Conservation (phyloP, 495 filamentous ascomycete species). For the Talaromyces adpressus region DNA sequence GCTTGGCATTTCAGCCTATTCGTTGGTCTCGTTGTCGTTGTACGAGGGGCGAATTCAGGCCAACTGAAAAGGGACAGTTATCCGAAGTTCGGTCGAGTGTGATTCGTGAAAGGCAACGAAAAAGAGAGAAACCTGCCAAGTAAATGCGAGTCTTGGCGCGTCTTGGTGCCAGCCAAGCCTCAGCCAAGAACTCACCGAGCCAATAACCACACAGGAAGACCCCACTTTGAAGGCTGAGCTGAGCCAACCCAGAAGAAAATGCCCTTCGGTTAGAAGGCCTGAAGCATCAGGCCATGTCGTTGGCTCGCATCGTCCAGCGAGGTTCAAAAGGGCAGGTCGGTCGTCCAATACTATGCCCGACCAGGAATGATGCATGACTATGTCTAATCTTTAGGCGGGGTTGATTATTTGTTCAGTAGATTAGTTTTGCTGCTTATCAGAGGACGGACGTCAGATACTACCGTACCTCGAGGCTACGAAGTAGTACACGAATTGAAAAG, state of each 20-base stretch:
- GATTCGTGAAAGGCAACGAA: background rate
- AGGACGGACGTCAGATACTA: too few relatives aligned
- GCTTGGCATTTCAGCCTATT: background rate
- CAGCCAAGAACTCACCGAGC: conserved; percentile 2
- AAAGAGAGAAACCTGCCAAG: background rate
- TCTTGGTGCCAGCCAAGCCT: conserved; percentile 2
- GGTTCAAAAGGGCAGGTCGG: background rate
- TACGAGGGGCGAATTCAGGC: background rate
- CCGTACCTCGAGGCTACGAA: background rate
- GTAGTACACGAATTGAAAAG: background rate
- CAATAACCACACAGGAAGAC: background rate
- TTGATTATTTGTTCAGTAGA: too few relatives aligned
- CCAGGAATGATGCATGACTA: background rate
- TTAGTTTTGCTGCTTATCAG: too few relatives aligned
- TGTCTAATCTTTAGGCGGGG: background rate
- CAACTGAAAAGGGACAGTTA: background rate
- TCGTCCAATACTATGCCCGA: background rate
- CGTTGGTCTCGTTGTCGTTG: background rate
- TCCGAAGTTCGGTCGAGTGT: background rate
- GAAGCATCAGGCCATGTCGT: background rate
- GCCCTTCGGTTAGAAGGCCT: background rate
- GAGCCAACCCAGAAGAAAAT: background rate
- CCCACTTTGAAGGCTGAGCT: background rate
- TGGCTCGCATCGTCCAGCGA: background rate
- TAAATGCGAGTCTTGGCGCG: background rate